Evolutionary conservation across 441 rosid genomes (phyloP), one percentile per base, ranked within the genome.

Genomic region (Dalechampia spathulata): DNA sequence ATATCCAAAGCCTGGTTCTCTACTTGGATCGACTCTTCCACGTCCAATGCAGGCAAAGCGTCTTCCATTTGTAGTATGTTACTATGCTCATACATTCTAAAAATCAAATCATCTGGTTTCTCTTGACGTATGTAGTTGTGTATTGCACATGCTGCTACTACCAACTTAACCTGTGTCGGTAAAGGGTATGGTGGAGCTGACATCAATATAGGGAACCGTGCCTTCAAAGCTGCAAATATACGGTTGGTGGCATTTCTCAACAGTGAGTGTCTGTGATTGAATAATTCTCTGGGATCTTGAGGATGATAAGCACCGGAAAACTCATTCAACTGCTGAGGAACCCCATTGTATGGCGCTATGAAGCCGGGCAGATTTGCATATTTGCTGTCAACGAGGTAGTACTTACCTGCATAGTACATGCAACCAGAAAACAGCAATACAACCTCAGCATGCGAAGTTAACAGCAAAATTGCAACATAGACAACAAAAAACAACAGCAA

Each of bases 111-210:
- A 59, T 84, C 95, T 0, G 92, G 96, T 56, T 80, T 85, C 74
- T 87, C 98, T 55, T 57, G 72, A 28, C 83, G 92, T 36, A 90
- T 64, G 74, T 70, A 90, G 66, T 90, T 90, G 74, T 87, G 96
- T 52, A 90, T 51, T 6, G 98, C 90, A 16, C 92, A 90, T 1
- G 95, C 77, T 9, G 84, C 98, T n/a, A 90, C 84, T 13, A 90
- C 90, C 73, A 90, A 64, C 68, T 90, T 90, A 59, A 90, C 96
- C 73, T 90, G 96, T 5, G 95, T 85, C 53, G 75, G 96, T 37
- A 87, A 75, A 38, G 98, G 95, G 66, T 90, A 90, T 6, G 98
- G 95, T 48, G 98, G 96, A 63, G 96, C 90, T 17, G 95, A 63
- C 70, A 73, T 73, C 64, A 90, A 57, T 56, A 87, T 90, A 0